phyloP scores from a whole-genome alignment of 2,329 filamentous ascomycete species.

The Cephalotrichum gorgonifer region DNA sequence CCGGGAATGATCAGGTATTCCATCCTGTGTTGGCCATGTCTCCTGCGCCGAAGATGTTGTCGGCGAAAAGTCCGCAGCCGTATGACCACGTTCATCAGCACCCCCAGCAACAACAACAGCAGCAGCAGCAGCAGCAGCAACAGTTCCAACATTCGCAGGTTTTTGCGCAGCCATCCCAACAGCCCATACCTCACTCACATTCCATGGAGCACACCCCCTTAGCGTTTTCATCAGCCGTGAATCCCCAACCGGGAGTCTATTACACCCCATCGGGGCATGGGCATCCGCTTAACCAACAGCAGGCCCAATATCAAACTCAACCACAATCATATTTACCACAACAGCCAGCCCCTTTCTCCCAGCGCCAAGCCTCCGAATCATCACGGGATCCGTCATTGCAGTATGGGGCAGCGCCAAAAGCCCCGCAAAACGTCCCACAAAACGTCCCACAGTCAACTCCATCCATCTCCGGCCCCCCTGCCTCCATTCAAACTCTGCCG shows the following conservation, averaged over 20 bases:
- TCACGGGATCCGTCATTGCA: background rate
- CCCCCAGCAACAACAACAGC: conserved; percentile 14
- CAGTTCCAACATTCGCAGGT: conserved; percentile 8
- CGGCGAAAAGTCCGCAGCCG: conserved; percentile 10
- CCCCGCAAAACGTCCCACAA: background rate
- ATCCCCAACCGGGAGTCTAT: conserved; percentile 12
- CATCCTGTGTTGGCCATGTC: conserved; percentile 14
- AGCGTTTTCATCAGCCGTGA: conserved; percentile 13
- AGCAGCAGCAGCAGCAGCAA: conserved; percentile 14
- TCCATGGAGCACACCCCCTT: conserved; percentile 5
- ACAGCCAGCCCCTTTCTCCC: background rate
- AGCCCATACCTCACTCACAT: conserved; percentile 9
- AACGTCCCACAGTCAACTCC: background rate
- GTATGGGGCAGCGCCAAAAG: background rate
- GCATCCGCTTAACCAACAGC: background rate
- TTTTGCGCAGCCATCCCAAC: conserved; percentile 8
- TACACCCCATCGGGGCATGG: background rate
- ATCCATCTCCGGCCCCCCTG: background rate
- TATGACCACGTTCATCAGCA: conserved; percentile 16
- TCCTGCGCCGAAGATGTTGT: background rate
- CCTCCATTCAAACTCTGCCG: background rate
- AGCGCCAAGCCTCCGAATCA: background rate
- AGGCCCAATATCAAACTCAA: conserved; percentile 2
- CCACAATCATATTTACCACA: conserved; percentile 1
- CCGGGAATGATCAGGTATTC: conserved; percentile 20